A percentile compares a stretch with the other conserved stretches of the same genome.
Evolutionary conservation across 192 early-diverging fungal species (phyloP).

Genomic region (Linnemannia hyalina): DNA sequence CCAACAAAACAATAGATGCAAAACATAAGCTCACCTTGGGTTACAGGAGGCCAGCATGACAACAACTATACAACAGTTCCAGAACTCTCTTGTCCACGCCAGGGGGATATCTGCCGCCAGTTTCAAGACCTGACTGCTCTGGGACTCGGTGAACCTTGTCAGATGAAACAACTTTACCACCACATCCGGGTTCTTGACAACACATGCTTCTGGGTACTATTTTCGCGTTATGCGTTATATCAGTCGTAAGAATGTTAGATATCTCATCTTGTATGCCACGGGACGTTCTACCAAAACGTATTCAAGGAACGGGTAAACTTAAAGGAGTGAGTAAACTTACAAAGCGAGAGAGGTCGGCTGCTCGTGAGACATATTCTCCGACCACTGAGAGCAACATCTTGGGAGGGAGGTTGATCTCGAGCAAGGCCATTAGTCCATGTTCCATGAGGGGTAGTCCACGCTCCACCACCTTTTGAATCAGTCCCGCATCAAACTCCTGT

Average conservation of each 20-base stretch:
- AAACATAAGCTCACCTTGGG: slow-evolving; percentile 18
- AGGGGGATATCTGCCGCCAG: slow-evolving; percentile 32
- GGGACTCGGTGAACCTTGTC: slow-evolving; percentile 27
- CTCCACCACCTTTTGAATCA: slow-evolving; percentile 40
- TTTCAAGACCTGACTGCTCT: slow-evolving; percentile 9
- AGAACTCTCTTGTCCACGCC: slow-evolving; percentile 42
- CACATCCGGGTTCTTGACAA: slow-evolving; percentile 42
- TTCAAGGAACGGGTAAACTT: background rate
- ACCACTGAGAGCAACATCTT: slow-evolving; percentile 32
- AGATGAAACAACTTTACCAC: slow-evolving; percentile 45
- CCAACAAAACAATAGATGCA: too few species aligned
- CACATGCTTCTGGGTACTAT: slow-evolving; percentile 41
- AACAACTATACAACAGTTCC: slow-evolving; percentile 37
- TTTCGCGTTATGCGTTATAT: background rate
- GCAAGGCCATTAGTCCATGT: slow-evolving; percentile 23
- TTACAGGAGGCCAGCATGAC: slow-evolving; percentile 44
- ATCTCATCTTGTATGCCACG: background rate
- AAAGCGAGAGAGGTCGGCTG: slow-evolving; percentile 45
- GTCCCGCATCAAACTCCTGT: slow-evolving; percentile 36
- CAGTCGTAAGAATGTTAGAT: background rate
- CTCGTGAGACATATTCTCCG: slow-evolving; percentile 34
- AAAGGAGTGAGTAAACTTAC: slow-evolving; percentile 14
- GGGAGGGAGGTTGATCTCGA: slow-evolving; percentile 34
- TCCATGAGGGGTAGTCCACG: slow-evolving; percentile 45
- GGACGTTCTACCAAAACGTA: background rate